These are phyloP conservation scores for Pseudogymnoascus sp. DNA, from an alignment of 2,329 filamentous ascomycete genomes.

Conservation along the genomic window DNA sequence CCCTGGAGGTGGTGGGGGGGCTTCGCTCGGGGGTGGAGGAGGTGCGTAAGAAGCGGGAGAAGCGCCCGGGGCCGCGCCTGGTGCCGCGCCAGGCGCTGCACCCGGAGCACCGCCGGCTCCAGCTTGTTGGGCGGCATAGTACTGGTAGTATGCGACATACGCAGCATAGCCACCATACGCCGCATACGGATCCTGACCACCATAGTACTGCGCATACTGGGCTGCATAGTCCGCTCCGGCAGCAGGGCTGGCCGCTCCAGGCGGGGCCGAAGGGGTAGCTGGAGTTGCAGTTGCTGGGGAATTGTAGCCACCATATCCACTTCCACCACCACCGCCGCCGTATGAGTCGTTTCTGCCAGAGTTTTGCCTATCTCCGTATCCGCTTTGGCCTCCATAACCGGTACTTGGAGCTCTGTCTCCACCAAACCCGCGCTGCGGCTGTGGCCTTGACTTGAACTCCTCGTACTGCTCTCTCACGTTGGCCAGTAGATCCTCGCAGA, in stretches of 20 bases:
- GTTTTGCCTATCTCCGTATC: slow-evolving; percentile 46
- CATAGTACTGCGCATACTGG: slow-evolving; percentile 80
- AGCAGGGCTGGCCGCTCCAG: slow-evolving; percentile 38
- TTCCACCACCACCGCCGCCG: slow-evolving; percentile 29
- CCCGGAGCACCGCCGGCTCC: slow-evolving; percentile 28
- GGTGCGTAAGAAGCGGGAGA: slow-evolving; percentile 43
- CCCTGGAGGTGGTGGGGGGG: slow-evolving; percentile 57
- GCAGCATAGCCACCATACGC: slow-evolving; percentile 84
- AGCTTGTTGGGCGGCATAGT: slow-evolving; percentile 53
- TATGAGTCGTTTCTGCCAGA: slow-evolving; percentile 38
- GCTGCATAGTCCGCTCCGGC: slow-evolving; percentile 60
- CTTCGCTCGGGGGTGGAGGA: slow-evolving; percentile 49
- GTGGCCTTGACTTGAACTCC: slow-evolving; percentile 72
- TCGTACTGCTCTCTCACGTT: slow-evolving; percentile 89
- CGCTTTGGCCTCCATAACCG: slow-evolving; percentile 38
- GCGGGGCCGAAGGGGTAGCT: slow-evolving; percentile 32
- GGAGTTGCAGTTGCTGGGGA: slow-evolving; percentile 27
- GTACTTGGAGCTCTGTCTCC: slow-evolving; percentile 27
- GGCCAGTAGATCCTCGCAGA: slow-evolving; percentile 78
- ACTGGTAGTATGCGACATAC: slow-evolving; percentile 68
- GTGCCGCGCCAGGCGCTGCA: slow-evolving; percentile 32
- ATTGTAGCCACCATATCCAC: slow-evolving; percentile 33
- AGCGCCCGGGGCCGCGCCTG: slow-evolving; percentile 37
- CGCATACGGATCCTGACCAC: slow-evolving; percentile 72
- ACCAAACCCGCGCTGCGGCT: slow-evolving; percentile 58